These are phyloP conservation scores for Coccomyxa sp. DNA, from an alignment of 139 green algal species.

Conservation along the genomic window DNA sequence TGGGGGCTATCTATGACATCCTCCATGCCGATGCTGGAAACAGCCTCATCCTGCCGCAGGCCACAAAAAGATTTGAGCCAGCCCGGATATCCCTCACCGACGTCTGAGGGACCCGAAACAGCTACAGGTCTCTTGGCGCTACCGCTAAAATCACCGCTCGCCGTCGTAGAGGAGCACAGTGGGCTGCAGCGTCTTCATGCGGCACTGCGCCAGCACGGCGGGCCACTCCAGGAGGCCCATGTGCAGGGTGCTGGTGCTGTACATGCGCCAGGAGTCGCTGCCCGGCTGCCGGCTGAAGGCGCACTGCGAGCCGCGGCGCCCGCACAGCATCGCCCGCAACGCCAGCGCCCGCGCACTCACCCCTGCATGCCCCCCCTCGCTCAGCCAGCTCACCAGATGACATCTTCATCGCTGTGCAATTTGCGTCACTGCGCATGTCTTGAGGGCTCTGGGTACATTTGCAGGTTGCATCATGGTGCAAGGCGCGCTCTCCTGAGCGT, in stretches of 20 bases:
- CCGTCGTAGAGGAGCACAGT: neutral
- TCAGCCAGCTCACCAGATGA: neutral
- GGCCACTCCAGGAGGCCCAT: neutral
- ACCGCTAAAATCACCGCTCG: neutral
- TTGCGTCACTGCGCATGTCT: too few species aligned
- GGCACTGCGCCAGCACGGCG: conserved; percentile 2
- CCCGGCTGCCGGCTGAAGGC: neutral
- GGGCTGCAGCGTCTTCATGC: neutral
- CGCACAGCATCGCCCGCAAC: conserved; percentile 1
- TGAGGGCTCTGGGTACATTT: too few species aligned
- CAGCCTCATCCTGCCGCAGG: too few species aligned
- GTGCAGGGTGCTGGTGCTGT: neutral
- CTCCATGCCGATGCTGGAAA: too few species aligned
- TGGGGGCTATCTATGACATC: too few species aligned
- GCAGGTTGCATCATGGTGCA: too few species aligned
- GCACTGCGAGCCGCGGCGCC: neutral
- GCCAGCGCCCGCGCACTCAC: neutral
- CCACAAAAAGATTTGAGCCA: too few species aligned
- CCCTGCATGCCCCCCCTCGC: neutral
- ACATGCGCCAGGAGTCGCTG: neutral
- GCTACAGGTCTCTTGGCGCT: too few species aligned
- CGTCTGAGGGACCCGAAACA: too few species aligned
- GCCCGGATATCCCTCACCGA: too few species aligned
- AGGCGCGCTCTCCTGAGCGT: too few species aligned
- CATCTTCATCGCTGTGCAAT: too few species aligned